Evolutionary conservation across 345 rosid genomes (phyloP), one percentile per base, ranked within the genome.

Genomic region (Brassica juncea): DNA sequence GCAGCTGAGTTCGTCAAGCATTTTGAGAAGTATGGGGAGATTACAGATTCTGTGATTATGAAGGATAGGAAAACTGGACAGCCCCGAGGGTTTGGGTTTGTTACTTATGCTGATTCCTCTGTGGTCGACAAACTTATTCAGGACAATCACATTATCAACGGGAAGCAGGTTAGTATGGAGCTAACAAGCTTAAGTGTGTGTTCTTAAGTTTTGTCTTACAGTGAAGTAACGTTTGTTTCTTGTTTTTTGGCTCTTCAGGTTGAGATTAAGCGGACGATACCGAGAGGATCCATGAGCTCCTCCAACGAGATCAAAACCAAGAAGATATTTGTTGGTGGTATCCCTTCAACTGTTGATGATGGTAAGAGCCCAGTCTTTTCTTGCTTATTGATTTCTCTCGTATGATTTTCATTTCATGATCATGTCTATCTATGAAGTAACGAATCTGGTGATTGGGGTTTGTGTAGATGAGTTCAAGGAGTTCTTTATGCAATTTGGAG

Each of bases 301-400:
- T 86, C 97, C 8, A 89, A 85, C 27, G 98, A 93, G 75, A 87
- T 91, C 82, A 93, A 88, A 85, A 95, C 99, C 1, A 95, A 86
- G 90, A 95, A 93, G 87, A 93, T 95, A 68, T 95, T 95, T 85
- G 97, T 95, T 30, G 99, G 98, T 71, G 99, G 99, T 42, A 89
- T 95, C 73, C 99, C 99, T 57, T 75, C 94, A 7, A 62, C 89
- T 3, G 92, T 93, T 21, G 86, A 88, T 42, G 99, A 93, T 85
- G 99, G 99, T 91, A 78, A 71, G 31, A 6, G 14, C 21, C 37
- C 7, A 47, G 54, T 4, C 54, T 47, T 49, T 49, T 39, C 9
- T 35, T 6, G 4, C 54, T 44, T 11, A 14, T 44, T 12, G n/a
- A 44, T 49, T 49, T 49, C 11, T 42, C 25, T 52, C 54, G 1